These are phyloP conservation scores for Amaranthus tricolor DNA, from an alignment of 179 eudicot species.

Conservation along the genomic window DNA sequence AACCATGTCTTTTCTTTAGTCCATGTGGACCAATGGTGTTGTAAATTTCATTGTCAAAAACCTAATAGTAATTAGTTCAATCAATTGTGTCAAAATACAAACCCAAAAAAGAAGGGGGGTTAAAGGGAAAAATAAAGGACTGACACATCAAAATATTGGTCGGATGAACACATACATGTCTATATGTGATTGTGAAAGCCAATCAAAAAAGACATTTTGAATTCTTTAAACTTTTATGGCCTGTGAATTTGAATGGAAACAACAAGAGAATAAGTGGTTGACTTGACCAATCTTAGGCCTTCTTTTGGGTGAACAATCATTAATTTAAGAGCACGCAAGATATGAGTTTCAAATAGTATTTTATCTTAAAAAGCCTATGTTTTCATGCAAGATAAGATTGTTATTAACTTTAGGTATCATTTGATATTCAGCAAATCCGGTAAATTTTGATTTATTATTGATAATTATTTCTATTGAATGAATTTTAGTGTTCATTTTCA, in stretches of 20 bases:
- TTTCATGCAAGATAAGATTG: constrained; percentile 14
- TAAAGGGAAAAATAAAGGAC: neutral
- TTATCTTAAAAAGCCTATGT: neutral
- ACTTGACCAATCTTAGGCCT: constrained; percentile 13
- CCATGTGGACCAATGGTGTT: neutral
- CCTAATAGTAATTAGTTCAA: too few species aligned
- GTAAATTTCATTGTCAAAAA: neutral
- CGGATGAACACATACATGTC: neutral
- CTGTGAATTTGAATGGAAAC: constrained; percentile 16
- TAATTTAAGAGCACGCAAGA: constrained; percentile 24
- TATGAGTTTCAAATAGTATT: neutral
- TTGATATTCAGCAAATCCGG: too few species aligned
- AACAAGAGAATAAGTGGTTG: constrained; percentile 15
- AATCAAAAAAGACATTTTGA: constrained; percentile 7
- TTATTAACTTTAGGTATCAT: too few species aligned
- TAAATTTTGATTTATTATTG: too few species aligned
- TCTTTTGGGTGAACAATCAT: constrained; percentile 19
- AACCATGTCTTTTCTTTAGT: neutral
- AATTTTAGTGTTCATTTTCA: too few species aligned
- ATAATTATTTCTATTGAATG: too few species aligned
- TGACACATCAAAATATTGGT: constrained; percentile 7
- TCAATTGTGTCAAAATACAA: too few species aligned
- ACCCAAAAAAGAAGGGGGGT: neutral
- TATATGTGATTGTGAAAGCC: constrained; percentile 14
- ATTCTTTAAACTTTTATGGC: constrained; percentile 23